Evolutionary conservation across 352 stramenopile species (phyloP).

Genomic region (Phytopythium delawarense): DNA sequence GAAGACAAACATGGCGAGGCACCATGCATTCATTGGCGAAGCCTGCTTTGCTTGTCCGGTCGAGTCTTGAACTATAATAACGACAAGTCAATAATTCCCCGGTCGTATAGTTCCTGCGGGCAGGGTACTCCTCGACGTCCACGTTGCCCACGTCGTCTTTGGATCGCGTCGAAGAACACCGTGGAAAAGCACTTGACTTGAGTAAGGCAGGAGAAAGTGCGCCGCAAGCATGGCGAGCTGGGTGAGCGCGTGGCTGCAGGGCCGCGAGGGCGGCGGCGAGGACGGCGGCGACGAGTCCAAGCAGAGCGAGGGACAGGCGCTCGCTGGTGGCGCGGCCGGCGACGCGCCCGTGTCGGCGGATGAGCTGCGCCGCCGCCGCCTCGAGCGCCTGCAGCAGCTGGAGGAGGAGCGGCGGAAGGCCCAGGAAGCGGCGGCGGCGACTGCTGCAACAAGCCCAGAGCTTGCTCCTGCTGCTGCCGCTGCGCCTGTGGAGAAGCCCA

Average conservation of each 20-base stretch:
- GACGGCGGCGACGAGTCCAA: conserved; percentile 20
- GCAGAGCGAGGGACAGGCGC: conserved; percentile 20
- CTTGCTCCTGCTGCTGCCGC: neutral
- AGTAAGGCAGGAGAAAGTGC: neutral
- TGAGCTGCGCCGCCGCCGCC: conserved; percentile 38
- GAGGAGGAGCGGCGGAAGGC: conserved; percentile 38
- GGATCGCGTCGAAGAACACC: neutral
- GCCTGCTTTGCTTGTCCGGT: too few species aligned
- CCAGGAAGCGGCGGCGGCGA: conserved; percentile 4
- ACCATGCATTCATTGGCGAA: too few species aligned
- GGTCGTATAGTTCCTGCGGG: neutral
- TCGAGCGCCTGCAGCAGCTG: conserved; percentile 64
- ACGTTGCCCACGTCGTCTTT: neutral
- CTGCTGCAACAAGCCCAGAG: neutral
- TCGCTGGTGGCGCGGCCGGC: conserved; percentile 12
- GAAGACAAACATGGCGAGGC: too few species aligned
- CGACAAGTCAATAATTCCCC: neutral
- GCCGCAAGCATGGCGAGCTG: conserved; percentile 35
- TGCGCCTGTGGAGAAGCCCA: conserved; percentile 4
- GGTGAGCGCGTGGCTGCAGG: conserved; percentile 54
- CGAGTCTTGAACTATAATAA: neutral
- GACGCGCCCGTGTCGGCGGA: conserved; percentile 29
- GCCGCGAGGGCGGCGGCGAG: conserved; percentile 20
- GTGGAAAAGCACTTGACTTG: neutral
- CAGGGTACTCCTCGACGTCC: neutral